Evolutionary conservation across 2,329 filamentous ascomycete species (phyloP).

Genomic region (Lojkania enalia): DNA sequence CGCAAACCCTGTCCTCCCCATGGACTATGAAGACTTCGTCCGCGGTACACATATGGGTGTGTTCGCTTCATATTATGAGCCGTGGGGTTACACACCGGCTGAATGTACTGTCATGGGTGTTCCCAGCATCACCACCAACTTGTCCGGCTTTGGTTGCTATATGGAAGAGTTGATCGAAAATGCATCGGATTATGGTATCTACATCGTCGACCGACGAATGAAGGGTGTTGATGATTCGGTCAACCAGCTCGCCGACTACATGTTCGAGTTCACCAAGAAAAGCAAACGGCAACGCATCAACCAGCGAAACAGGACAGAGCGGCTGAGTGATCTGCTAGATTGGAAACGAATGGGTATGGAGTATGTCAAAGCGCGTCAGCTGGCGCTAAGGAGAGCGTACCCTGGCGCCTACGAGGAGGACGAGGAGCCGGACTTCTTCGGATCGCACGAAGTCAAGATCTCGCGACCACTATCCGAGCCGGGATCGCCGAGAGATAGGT

Average conservation of each 20-base stretch:
- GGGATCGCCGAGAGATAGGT: slow-evolving; percentile 85
- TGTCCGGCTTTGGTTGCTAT: slow-evolving; percentile 97
- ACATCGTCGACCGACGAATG: slow-evolving; percentile 93
- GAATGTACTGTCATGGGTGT: slow-evolving; percentile 99
- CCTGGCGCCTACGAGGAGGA: slow-evolving; percentile 77
- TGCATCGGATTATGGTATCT: slow-evolving; percentile 96
- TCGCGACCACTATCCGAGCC: slow-evolving; percentile 91
- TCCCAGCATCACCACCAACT: slow-evolving; percentile 95
- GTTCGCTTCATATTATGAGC: slow-evolving; percentile 98
- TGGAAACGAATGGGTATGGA: slow-evolving; percentile 99
- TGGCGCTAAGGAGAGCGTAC: slow-evolving; percentile 90
- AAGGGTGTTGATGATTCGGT: slow-evolving; percentile 98
- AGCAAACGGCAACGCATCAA: slow-evolving; percentile 97
- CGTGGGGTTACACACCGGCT: slow-evolving; percentile 97
- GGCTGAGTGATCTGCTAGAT: slow-evolving; percentile 90
- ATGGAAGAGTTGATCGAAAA: slow-evolving; percentile 99
- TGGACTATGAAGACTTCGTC: slow-evolving; percentile 99
- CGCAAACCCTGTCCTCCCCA: slow-evolving; percentile 87
- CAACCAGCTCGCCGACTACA: slow-evolving; percentile 87
- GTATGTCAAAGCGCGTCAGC: slow-evolving; percentile 94
- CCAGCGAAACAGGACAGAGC: slow-evolving; percentile 94
- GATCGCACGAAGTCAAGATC: slow-evolving; percentile 92
- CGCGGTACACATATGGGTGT: slow-evolving; percentile 94
- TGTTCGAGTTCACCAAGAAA: slow-evolving; percentile 94
- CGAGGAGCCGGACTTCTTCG: slow-evolving; percentile 87